Base-by-base conservation (phyloP, 2,329 filamentous ascomycete species). In the Epichloe elymi region DNA sequence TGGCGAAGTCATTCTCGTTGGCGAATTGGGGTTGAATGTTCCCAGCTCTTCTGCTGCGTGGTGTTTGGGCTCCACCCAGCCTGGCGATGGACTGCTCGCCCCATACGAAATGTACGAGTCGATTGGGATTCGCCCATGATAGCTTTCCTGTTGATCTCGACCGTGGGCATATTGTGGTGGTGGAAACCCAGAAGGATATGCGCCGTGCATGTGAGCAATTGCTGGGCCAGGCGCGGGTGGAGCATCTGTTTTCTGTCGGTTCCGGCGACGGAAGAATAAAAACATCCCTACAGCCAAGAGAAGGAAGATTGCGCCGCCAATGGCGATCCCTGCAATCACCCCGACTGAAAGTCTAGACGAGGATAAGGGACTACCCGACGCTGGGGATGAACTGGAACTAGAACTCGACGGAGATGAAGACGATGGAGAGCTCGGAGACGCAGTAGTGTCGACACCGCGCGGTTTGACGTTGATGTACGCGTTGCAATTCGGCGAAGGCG, bases 271-370 rank as follows among this genome's bases (percentile, higher is more conserved):
- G 42, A 54, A 56, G 51, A 54, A 55, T 10, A 58, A 36, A 19
- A 46, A 33, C 37, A 55, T 46, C 8, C 55, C 55, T 5, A 59
- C 30, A 4, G 55, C 55, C 3, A 60, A n/a, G 20, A 60, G 51
- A 4, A 59, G 38, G 8, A 59, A 55, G 8, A 56, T 58, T 2
- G 55, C 57, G 10, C 55, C 53, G 38, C 58, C 60, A 40, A 62
- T 60, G 37, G 55, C 58, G n/a, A 61, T 59, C 23, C 60, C 60
- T 7, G 59, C 59, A 40, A 62, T 62, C 4, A 55, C 55, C 36
- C 53, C 55, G 5, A 38, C 40, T 6, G 57, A 55, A 10, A 57
- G 46, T 17, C 15, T 33, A 17, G 51, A 44, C 14, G 43, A 37
- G 17, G 49, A 49, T 1, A 51, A 44, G 3, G 35, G 40, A 20